Evolutionary conservation across 257 asterid species (phyloP).

Genomic region (Solanum clarkiae): DNA sequence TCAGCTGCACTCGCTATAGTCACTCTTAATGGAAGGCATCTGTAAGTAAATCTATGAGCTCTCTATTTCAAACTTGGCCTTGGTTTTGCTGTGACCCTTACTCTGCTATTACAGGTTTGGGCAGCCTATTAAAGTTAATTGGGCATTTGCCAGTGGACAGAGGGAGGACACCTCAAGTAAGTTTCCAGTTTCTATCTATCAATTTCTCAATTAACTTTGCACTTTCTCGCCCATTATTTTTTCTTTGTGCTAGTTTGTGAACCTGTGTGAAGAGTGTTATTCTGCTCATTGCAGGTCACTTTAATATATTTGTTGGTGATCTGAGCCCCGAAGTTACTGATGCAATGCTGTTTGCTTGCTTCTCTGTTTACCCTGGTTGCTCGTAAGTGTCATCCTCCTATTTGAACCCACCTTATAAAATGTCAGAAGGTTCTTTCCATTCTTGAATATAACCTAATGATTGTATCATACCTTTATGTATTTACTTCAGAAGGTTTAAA

Average conservation of each 20-base stretch:
- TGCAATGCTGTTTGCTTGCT: slow-evolving; percentile 74
- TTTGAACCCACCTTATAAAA: background rate
- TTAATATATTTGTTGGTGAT: slow-evolving; percentile 88
- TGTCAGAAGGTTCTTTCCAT: background rate
- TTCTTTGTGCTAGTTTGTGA: background rate
- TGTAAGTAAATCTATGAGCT: slow-evolving; percentile 31
- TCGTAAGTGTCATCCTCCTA: slow-evolving; percentile 46
- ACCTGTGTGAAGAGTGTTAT: background rate
- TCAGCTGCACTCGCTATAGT: slow-evolving; percentile 37
- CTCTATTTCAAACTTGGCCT: background rate
- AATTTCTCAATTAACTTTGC: background rate
- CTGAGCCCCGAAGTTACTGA: slow-evolving; percentile 95
- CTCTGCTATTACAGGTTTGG: slow-evolving; percentile 59
- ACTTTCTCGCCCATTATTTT: background rate
- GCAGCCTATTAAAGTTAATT: slow-evolving; percentile 92
- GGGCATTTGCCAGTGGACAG: slow-evolving; percentile 92
- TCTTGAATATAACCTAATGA: background rate
- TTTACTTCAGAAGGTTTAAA: background rate
- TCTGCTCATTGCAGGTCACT: slow-evolving; percentile 46
- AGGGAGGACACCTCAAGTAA: slow-evolving; percentile 90
- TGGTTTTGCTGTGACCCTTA: background rate
- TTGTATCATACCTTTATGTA: background rate
- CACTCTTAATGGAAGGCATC: slow-evolving; percentile 39
- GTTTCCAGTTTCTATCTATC: slow-evolving; percentile 3
- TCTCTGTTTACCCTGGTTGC: slow-evolving; percentile 69